Evolutionary conservation across 1,139 yeast genomes (phyloP).

Genomic region (Saccharomyces hybrid): DNA sequence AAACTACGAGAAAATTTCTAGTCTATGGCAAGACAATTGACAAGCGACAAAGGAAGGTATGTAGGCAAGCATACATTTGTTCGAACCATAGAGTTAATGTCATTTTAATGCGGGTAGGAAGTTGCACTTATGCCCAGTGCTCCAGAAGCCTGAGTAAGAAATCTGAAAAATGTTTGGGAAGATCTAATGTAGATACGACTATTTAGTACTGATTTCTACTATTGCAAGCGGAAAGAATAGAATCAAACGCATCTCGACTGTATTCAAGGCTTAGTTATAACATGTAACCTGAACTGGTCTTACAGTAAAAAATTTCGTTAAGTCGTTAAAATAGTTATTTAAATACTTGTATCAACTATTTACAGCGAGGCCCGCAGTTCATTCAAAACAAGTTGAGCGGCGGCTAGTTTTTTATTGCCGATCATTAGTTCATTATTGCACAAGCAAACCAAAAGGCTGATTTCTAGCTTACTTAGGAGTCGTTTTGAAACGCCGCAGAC

Average conservation of each 20-base stretch:
- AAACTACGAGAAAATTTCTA: neutral
- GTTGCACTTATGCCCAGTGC: no score
- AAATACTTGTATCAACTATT: neutral
- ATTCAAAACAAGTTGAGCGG: conserved; percentile 12
- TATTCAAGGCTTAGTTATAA: neutral
- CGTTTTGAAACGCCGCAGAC: conserved; percentile 44
- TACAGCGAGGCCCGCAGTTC: conserved; percentile 9
- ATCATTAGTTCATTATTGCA: conserved; percentile 19
- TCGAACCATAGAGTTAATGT: no score
- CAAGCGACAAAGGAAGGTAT: neutral
- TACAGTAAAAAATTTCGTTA: neutral
- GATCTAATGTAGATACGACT: no score
- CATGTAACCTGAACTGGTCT: neutral
- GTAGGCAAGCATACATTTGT: neutral
- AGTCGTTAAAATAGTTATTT: neutral
- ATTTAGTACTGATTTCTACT: no score
- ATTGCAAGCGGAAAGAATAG: no score
- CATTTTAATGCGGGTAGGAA: no score
- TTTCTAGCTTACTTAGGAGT: conserved; percentile 43
- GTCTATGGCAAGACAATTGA: neutral
- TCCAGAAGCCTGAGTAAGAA: no score
- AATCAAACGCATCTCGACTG: neutral
- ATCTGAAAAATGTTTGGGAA: no score
- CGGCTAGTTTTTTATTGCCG: conserved; percentile 17
- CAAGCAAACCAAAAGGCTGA: conserved; percentile 36